Evolutionary conservation across 768 basidiomycete genomes (phyloP).

Genomic region (Gymnopilus junonius): DNA sequence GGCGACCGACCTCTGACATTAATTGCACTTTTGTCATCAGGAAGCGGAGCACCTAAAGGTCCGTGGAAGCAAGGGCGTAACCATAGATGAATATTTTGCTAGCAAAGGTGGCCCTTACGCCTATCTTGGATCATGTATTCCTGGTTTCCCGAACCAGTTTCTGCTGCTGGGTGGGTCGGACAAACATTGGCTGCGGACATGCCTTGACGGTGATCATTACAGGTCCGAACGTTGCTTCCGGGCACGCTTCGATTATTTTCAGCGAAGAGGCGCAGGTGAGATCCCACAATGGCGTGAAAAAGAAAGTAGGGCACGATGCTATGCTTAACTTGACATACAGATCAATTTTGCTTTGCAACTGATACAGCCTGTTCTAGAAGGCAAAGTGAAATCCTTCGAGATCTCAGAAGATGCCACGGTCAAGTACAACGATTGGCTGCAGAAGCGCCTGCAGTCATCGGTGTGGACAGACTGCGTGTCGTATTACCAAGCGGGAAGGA

Average conservation of each 20-base stretch:
- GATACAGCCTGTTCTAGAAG: conserved; percentile 54
- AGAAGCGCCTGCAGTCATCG: conserved; percentile 46
- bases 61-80: conserved; percentile 45
- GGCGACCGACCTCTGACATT: conserved; percentile 2
- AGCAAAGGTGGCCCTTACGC: conserved; percentile 53
- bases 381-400: conserved; percentile 53
- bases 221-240: conserved; percentile 63
- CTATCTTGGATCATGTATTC: conserved; percentile 56
- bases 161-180: conserved; percentile 46
- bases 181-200: conserved; percentile 8
- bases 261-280: conserved; percentile 57
- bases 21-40: conserved; percentile 27
- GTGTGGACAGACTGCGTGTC: conserved; percentile 61
- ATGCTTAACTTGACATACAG: conserved; percentile 31
- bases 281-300: conserved; percentile 20
- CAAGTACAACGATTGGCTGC: conserved; percentile 56
- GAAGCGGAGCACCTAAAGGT: conserved; percentile 40
- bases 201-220: conserved; percentile 5
- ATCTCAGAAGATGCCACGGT: conserved; percentile 50
- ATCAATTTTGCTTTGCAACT: conserved; percentile 53
- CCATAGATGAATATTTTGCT: conserved; percentile 49
- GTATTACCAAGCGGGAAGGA: conserved; percentile 48
- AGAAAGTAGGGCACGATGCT: not conserved
- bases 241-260: conserved; percentile 63
- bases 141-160: conserved; percentile 61